These are phyloP conservation scores for Apiotrichum montevideense DNA, from an alignment of 1,284 basidiomycete species.

Conservation along the genomic window DNA sequence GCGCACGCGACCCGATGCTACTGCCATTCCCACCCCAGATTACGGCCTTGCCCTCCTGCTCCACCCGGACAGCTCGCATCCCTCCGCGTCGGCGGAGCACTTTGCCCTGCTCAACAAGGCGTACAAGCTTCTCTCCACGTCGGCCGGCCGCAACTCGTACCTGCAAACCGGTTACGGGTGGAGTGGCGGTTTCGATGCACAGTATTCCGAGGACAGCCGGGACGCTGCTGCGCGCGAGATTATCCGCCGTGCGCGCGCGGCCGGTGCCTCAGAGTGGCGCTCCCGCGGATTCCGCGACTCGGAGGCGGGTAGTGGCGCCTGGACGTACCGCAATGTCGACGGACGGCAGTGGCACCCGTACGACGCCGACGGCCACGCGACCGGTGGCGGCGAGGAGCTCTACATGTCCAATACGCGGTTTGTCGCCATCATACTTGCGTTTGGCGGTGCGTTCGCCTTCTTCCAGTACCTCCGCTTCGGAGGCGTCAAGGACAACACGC, in stretches of 20 bases:
- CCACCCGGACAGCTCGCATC: constrained; percentile 46
- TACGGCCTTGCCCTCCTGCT: constrained; percentile 43
- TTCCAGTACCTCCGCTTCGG: constrained; percentile 17
- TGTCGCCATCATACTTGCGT: constrained; percentile 6
- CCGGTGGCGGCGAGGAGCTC: constrained; percentile 9
- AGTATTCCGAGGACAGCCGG: constrained; percentile 1
- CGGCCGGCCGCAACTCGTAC: constrained; percentile 29
- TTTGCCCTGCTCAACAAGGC: constrained; percentile 41
- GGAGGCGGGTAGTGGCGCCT: constrained; percentile 30
- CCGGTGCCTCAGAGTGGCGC: constrained; percentile 29
- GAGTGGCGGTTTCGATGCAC: constrained; percentile 9
- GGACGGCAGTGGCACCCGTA: constrained; percentile 21
- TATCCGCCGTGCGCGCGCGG: constrained; percentile 22
- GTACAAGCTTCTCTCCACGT: constrained; percentile 40
- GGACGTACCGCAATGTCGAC: constrained; percentile 25
- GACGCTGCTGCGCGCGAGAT: constrained; percentile 30
- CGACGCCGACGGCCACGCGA: constrained; percentile 7
- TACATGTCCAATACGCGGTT: constrained; percentile 17
- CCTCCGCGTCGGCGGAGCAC: constrained; percentile 39
- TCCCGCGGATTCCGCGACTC: constrained; percentile 21
- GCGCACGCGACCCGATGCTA: too few species aligned
- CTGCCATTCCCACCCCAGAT: constrained; percentile 21
- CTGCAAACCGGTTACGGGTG: constrained; percentile 42
- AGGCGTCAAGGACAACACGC: constrained; percentile 19
- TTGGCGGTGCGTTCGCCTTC: constrained; percentile 5